Base-by-base conservation (phyloP, 2,329 filamentous ascomycete genomes). In the Colletotrichum ledebouriae region DNA sequence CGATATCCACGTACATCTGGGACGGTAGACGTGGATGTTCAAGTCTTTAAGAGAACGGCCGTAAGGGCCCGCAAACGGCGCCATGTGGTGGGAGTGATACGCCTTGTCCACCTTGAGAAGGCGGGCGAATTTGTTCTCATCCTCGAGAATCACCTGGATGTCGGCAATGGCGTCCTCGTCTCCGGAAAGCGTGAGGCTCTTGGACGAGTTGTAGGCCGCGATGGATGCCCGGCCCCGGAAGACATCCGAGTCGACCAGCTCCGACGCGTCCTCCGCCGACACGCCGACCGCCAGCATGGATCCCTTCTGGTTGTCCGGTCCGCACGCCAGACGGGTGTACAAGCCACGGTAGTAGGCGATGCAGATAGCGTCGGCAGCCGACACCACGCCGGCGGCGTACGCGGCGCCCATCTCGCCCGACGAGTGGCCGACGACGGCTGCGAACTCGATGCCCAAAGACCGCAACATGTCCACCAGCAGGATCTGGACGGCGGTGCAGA, bases 201-300 rank as follows among this genome's bases (percentile, higher is more conserved):
- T 53, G 1, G 71, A 71, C 5, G 71, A 70, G 61, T 75, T 76
- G 47, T 42, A 57, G 1, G 73, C 73, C 0, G 75, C 75, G 1
- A 77, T 67, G 4, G 9, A 25, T 2, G 74, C 12, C 1, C 65
- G 69, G 0, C 74, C 75, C 0, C n/a, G 7, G 39, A 71, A 71
- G 3, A 44, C 56, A 22, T 59, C 41, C 5, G 15, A 20, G 20
- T 34, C 33, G n/a, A 12, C 56, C 62, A 7, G 46, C 34, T 71
- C 63, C 1, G 55, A 47, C 3, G 71, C 71, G 12, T 76, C 70
- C 9, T 59, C 42, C 3, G 22, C 22, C 22, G 22, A 22, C 22
- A 22, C 22, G 22, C 22, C 22, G 22, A 22, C 22, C 22, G 22
- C 22, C 22, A 22, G 22, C 22, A 22, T 22, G 22, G 22, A 22